Percentiles rank a stretch among this genome's conserved stretches.
phyloP scores from a whole-genome alignment of 495 filamentous ascomycete genomes.

The Trichoderma parareesei region DNA sequence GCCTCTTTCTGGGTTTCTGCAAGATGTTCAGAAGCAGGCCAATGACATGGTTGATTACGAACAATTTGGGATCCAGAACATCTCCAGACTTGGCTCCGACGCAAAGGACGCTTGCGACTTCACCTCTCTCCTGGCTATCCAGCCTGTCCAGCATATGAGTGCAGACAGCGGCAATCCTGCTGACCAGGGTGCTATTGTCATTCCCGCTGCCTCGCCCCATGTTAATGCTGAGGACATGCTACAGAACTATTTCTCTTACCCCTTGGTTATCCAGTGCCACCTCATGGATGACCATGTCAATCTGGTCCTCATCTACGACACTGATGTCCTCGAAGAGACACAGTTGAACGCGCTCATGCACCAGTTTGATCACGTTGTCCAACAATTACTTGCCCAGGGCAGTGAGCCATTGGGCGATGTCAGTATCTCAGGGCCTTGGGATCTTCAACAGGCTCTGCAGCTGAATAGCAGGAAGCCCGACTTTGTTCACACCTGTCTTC shows the following conservation, averaged over 20 bases:
- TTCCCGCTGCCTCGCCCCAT: slow-evolving; percentile 16
- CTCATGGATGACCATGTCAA: slow-evolving; percentile 9
- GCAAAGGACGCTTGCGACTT: slow-evolving; percentile 30
- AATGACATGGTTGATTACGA: slow-evolving; percentile 34
- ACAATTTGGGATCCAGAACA: slow-evolving; percentile 38
- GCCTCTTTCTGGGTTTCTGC: slow-evolving; percentile 16
- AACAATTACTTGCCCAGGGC: slow-evolving; percentile 8
- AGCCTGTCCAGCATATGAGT: slow-evolving; percentile 14
- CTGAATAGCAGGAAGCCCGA: slow-evolving; percentile 1
- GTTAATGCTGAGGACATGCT: neutral
- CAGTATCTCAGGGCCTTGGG: slow-evolving; percentile 1
- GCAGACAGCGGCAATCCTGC: neutral
- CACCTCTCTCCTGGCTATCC: slow-evolving; percentile 33
- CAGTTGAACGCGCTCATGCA: slow-evolving; percentile 17
- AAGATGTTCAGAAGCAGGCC: slow-evolving; percentile 25
- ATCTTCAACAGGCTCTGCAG: neutral
- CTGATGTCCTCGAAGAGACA: slow-evolving; percentile 12
- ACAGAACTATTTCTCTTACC: slow-evolving; percentile 16
- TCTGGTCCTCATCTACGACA: slow-evolving; percentile 16
- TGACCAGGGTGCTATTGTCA: slow-evolving; percentile 13
- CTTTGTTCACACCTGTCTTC: neutral
- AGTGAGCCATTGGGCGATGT: slow-evolving; percentile 2
- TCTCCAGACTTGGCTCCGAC: slow-evolving; percentile 24
- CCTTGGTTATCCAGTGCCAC: slow-evolving; percentile 18
- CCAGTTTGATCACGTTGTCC: slow-evolving; percentile 16